Percentiles rank a stretch among this genome's conserved stretches.
Conservation (phyloP, 257 asterid genomes). For the Mitragyna speciosa region DNA sequence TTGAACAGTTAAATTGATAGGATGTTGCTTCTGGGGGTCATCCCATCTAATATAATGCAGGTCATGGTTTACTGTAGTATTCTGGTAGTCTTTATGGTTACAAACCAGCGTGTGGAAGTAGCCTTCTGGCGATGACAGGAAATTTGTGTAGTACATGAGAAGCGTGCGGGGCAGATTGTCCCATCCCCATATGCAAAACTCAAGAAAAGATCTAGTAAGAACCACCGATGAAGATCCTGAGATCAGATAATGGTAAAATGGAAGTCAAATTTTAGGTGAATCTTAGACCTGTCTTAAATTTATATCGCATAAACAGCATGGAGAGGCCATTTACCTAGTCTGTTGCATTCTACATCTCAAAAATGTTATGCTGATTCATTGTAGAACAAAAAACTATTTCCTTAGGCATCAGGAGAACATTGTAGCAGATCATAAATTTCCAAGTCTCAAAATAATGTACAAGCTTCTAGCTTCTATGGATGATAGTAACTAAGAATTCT, state of each 20-base stretch:
- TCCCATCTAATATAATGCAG: constrained; percentile 81
- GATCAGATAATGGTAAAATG: background rate
- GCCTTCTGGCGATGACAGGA: constrained; percentile 80
- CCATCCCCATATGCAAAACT: constrained; percentile 99
- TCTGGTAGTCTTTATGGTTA: constrained; percentile 86
- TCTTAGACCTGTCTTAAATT: background rate
- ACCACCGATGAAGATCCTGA: constrained; percentile 80
- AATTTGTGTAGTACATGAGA: constrained; percentile 86
- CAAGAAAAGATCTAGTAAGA: constrained; percentile 79
- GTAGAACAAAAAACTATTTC: background rate
- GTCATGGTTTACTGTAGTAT: constrained; percentile 90
- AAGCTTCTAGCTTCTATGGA: background rate
- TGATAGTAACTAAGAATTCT: background rate
- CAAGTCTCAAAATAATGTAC: background rate
- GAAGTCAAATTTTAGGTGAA: background rate
- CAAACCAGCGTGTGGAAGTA: constrained; percentile 89
- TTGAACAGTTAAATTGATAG: constrained; percentile 47
- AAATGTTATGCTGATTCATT: background rate
- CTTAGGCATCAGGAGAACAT: background rate
- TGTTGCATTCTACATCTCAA: background rate
- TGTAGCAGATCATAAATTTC: background rate
- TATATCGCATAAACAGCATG: background rate
- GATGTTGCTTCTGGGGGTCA: constrained; percentile 60
- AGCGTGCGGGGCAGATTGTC: constrained; percentile 97
- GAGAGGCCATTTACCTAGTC: background rate